A percentile compares a stretch with the other conserved stretches of the same genome.
These are phyloP conservation scores for Cotoneaster glaucophyllus DNA, from an alignment of 306 rosid species.

Conservation along the genomic window DNA sequence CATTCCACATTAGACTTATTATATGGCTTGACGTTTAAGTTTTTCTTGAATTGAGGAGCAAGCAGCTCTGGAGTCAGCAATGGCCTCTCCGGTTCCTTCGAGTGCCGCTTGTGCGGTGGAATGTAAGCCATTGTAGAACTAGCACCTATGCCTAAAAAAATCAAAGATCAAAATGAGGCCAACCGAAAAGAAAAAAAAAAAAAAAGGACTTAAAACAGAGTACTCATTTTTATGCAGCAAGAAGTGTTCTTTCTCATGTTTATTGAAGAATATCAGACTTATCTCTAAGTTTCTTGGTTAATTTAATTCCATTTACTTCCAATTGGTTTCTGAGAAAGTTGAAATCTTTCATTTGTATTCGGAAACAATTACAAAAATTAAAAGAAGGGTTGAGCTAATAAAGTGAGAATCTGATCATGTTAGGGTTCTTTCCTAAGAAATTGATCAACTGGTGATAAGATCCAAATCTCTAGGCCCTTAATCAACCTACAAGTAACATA, in stretches of 20 bases:
- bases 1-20: not conserved
- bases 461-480: too few relatives aligned
- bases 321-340: not conserved
- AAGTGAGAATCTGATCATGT: not conserved
- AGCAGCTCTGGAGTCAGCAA: constrained; percentile 30
- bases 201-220: not conserved
- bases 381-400: not conserved
- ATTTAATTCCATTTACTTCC: not conserved
- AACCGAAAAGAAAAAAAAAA: too few relatives aligned
- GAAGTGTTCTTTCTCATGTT: not conserved
- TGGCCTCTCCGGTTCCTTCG: constrained; percentile 12
- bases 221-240: not conserved
- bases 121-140: constrained; percentile 38
- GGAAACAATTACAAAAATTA: too few relatives aligned
- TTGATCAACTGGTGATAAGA: not conserved
- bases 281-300: not conserved
- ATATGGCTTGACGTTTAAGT: not conserved
- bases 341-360: not conserved
- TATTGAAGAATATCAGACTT: not conserved
- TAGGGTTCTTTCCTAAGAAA: too few relatives aligned
- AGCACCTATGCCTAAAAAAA: not conserved
- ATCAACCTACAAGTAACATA: too few relatives aligned
- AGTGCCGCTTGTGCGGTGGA: constrained; percentile 49
- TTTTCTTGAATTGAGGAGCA: constrained; percentile 21
- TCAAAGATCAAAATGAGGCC: not conserved